These are phyloP conservation scores for Kondoa malvinella DNA, from an alignment of 768 basidiomycete species.

Conservation along the genomic window DNA sequence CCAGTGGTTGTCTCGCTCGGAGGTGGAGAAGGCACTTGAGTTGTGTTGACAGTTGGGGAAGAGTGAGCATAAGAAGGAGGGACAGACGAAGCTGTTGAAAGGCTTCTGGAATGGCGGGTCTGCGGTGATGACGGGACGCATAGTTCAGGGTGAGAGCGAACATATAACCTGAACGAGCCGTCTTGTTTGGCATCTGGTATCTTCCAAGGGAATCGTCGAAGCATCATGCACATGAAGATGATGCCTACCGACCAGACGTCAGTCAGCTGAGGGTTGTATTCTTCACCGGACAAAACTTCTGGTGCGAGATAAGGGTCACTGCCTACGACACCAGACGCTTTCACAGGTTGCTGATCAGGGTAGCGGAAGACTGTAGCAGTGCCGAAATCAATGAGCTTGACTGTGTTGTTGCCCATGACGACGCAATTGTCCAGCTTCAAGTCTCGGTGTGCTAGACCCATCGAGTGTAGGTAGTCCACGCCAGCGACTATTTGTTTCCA, in stretches of 20 bases:
- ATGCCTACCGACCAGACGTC: constrained; percentile 98
- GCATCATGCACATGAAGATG: constrained; percentile 98
- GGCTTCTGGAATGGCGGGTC: background rate
- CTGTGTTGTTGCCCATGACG: constrained; percentile 83
- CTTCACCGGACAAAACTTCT: constrained; percentile 63
- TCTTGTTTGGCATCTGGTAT: constrained; percentile 90
- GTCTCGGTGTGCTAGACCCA: constrained; percentile 95
- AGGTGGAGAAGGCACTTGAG: background rate
- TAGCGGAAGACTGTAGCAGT: constrained; percentile 99
- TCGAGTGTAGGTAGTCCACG: constrained; percentile 90
- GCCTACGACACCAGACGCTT: constrained; percentile 79
- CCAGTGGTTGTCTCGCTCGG: background rate
- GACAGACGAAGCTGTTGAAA: background rate
- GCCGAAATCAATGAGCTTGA: constrained; percentile 98
- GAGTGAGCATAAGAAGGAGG: background rate
- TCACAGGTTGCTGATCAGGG: constrained; percentile 59
- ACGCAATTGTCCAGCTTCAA: constrained; percentile 99
- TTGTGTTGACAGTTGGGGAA: background rate
- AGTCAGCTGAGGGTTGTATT: constrained; percentile 88
- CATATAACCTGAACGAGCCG: constrained; percentile 75
- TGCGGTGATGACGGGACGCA: constrained; percentile 26
- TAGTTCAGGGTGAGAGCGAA: constrained; percentile 81
- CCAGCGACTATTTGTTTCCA: constrained; percentile 97
- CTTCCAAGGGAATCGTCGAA: constrained; percentile 96
- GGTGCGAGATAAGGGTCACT: constrained; percentile 97